These are phyloP conservation scores for Mycena latifolia DNA, from an alignment of 768 basidiomycete species.

Conservation along the genomic window DNA sequence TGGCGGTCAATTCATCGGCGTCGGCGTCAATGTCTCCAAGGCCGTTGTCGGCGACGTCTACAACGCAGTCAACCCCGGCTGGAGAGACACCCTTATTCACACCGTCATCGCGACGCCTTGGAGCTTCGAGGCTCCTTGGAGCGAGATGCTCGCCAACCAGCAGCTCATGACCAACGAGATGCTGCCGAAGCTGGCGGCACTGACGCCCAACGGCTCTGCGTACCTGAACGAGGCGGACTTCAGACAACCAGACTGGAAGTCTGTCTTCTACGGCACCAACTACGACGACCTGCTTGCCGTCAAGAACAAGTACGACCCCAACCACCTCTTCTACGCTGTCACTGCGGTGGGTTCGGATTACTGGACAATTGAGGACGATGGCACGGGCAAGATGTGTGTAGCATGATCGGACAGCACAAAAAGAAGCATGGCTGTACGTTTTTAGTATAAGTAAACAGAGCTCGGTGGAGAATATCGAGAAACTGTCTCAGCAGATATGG, in stretches of 20 bases:
- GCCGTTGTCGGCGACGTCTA: slow-evolving; percentile 12
- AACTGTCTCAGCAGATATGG: too few relatives aligned
- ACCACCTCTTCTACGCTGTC: neutral
- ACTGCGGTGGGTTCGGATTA: slow-evolving; percentile 18
- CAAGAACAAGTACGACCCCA: slow-evolving; percentile 20
- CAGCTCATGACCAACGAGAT: too few relatives aligned
- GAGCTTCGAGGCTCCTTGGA: slow-evolving; percentile 13
- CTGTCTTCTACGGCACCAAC: slow-evolving; percentile 6
- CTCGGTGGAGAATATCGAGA: too few relatives aligned
- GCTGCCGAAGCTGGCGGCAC: slow-evolving; percentile 1
- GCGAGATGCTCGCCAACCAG: slow-evolving; percentile 15
- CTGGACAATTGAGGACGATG: slow-evolving; percentile 12
- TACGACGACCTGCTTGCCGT: slow-evolving; percentile 18
- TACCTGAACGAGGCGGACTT: slow-evolving; percentile 8
- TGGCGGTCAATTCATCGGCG: slow-evolving; percentile 10
- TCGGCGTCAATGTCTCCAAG: slow-evolving; percentile 13
- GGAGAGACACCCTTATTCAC: slow-evolving; percentile 14
- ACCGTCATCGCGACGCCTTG: slow-evolving; percentile 5
- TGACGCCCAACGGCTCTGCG: slow-evolving; percentile 7
- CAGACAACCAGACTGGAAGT: slow-evolving; percentile 7
- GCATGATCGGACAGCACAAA: slow-evolving; percentile 15
- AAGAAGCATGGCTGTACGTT: slow-evolving; percentile 9
- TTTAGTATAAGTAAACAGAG: slow-evolving; percentile 12
- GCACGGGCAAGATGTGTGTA: slow-evolving; percentile 19
- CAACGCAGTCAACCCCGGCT: slow-evolving; percentile 17